Base-by-base conservation (phyloP, 768 basidiomycete genomes). In the Sporobolomyces phaffii region DNA sequence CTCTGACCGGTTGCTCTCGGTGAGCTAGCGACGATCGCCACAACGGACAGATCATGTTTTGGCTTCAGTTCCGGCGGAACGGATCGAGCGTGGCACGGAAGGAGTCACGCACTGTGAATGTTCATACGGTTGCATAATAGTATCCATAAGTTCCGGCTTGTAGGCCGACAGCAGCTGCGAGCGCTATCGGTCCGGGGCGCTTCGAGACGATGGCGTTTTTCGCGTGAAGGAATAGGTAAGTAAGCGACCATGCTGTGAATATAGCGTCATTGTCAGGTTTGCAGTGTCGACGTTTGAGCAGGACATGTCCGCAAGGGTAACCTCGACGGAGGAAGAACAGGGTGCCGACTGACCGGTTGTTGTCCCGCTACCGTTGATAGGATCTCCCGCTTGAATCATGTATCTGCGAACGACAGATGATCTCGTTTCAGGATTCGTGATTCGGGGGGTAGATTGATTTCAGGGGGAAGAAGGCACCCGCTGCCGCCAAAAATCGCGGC, bases 401-500 rank as follows among this genome's bases (percentile, higher is more conserved):
- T 72, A 72, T 18, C 70, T 71, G 52, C n/a, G 1, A 7, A 7
- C 1, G 0, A 20, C 33, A 34, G 1, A 26, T 17, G 22, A 52
- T 28, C 24, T 26, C 6, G 2, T n/a, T n/a, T n/a, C n/a, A n/a
- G n/a, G n/a, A n/a, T n/a, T n/a, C n/a, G n/a, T n/a, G n/a, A n/a
- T n/a, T n/a, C n/a, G n/a, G n/a, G n/a, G n/a, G n/a, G n/a, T n/a
- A n/a, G n/a, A n/a, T n/a, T n/a, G n/a, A n/a, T n/a, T n/a, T n/a
- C n/a, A n/a, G n/a, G n/a, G n/a, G n/a, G n/a, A 22, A 11, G 8
- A 20, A 45, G 58, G 34, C 49, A 64, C 65, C 65, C 65, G 11
- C 38, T 40, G 0, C 59, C 56, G n/a, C 53, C 70, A 31, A 72
- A 64, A 38, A 71, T 58, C 22, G 49, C 91, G 3, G 93, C 94